A percentile compares a stretch with the other conserved stretches of the same genome.
phyloP scores from a whole-genome alignment of 2,329 filamentous ascomycete genomes.

The Cordyceps javanica region DNA sequence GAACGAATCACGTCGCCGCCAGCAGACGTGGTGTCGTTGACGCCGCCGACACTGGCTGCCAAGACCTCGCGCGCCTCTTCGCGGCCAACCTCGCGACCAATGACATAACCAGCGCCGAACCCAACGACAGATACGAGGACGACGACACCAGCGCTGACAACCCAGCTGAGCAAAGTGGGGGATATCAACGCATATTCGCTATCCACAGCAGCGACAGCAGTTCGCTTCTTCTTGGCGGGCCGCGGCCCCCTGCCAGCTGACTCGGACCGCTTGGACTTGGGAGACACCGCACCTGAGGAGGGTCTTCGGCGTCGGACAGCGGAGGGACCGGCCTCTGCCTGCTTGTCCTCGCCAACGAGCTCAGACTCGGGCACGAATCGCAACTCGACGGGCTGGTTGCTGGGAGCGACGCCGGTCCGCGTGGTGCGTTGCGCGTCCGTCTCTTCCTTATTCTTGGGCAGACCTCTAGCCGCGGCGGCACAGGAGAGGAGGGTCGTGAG shows the following conservation, averaged over 20 bases:
- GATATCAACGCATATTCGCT: constrained; percentile 40
- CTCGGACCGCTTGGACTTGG: constrained; percentile 46
- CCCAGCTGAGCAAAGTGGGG: constrained; percentile 58
- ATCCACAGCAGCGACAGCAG: constrained; percentile 23
- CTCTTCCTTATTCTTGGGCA: constrained; percentile 59
- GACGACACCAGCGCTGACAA: constrained; percentile 60
- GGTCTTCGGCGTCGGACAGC: constrained; percentile 15
- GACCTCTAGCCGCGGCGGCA: constrained; percentile 77
- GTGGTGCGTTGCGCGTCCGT: constrained; percentile 28
- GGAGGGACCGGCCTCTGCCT: constrained; percentile 19
- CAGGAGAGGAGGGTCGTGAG: constrained; percentile 95
- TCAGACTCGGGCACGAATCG: constrained; percentile 57
- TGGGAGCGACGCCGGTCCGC: constrained; percentile 36
- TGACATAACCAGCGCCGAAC: constrained; percentile 63
- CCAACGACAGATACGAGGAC: constrained; percentile 63
- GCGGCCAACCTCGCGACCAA: constrained; percentile 59
- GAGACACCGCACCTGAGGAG: constrained; percentile 25
- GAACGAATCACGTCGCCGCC: constrained; percentile 48
- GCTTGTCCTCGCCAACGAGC: constrained; percentile 36
- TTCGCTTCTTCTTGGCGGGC: constrained; percentile 55
- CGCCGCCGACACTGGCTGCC: constrained; percentile 32
- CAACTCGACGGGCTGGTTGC: constrained; percentile 51
- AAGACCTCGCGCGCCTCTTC: constrained; percentile 44
- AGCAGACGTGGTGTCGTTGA: constrained; percentile 43
- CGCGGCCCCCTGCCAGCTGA: constrained; percentile 34